These are phyloP conservation scores for Fusarium protoensiforme DNA, from an alignment of 2,329 filamentous ascomycete genomes.

Conservation along the genomic window DNA sequence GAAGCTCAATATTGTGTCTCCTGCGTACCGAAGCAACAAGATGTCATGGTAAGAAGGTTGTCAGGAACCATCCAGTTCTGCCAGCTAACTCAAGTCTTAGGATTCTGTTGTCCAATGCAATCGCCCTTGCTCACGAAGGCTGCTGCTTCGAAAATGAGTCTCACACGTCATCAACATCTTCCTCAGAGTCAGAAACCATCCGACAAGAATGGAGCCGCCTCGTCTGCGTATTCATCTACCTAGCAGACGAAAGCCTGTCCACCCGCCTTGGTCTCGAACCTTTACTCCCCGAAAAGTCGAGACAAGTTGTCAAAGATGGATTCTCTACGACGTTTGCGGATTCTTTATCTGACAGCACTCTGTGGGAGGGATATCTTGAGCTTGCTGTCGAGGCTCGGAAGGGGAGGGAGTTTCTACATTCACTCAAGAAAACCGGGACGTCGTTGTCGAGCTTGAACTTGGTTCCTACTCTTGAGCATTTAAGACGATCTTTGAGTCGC, in stretches of 20 bases:
- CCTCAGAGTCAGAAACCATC: not conserved
- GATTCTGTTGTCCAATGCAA: constrained; percentile 31
- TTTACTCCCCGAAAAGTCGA: constrained; percentile 18
- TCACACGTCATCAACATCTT: not conserved
- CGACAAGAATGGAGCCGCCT: constrained; percentile 25
- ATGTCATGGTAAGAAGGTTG: constrained; percentile 12
- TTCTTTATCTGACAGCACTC: constrained; percentile 7
- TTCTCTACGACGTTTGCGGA: constrained; percentile 22
- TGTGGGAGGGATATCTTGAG: constrained; percentile 30
- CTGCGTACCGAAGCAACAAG: constrained; percentile 30
- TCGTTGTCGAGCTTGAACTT: not conserved
- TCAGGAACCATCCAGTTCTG: too few relatives aligned
- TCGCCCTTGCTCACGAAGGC: constrained; percentile 23
- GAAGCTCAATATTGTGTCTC: constrained; percentile 26
- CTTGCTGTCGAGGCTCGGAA: constrained; percentile 17
- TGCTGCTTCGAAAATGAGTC: constrained; percentile 24
- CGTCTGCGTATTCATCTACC: constrained; percentile 28
- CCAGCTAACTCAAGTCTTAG: not conserved
- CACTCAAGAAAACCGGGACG: not conserved
- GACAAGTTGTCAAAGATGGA: constrained; percentile 21
- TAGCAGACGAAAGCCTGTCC: constrained; percentile 20
- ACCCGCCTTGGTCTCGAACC: constrained; percentile 24
- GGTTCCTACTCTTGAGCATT: constrained; percentile 13
- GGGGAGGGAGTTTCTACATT: constrained; percentile 24
- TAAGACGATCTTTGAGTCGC: constrained; percentile 7